Evolutionary conservation across 1,284 basidiomycete species (phyloP).

Genomic region (Mycena citricolor): DNA sequence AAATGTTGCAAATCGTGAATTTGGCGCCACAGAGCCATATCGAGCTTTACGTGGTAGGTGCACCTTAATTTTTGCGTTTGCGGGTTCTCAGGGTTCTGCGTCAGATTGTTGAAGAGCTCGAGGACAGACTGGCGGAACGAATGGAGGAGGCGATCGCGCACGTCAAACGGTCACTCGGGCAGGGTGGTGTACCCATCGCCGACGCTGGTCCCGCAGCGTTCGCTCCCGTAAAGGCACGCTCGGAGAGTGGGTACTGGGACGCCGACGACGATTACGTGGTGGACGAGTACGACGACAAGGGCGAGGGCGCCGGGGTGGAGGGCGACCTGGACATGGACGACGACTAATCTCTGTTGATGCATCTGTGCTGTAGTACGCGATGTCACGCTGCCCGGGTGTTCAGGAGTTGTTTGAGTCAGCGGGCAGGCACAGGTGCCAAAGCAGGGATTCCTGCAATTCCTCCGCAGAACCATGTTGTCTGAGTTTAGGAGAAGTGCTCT

Average conservation of each 20-base stretch:
- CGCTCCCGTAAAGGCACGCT: conserved; percentile 16
- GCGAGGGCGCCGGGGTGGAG: conserved; percentile 66
- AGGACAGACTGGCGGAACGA: conserved; percentile 72
- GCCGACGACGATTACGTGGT: conserved; percentile 40
- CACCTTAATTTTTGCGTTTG: neutral
- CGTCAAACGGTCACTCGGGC: conserved; percentile 53
- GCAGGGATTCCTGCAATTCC: too few species aligned
- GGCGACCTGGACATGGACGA: conserved; percentile 75
- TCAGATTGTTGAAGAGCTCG: conserved; percentile 89
- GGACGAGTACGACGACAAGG: conserved; percentile 60
- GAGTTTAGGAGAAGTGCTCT: too few species aligned
- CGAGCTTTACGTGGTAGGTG: conserved; percentile 85
- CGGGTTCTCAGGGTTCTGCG: neutral
- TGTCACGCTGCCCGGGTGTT: too few species aligned
- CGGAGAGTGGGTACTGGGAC: conserved; percentile 33
- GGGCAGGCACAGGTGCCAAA: too few species aligned
- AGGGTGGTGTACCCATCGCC: conserved; percentile 21
- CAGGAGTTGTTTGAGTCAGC: too few species aligned
- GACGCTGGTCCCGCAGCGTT: conserved; percentile 12
- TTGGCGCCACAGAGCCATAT: conserved; percentile 80
- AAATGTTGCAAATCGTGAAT: conserved; percentile 90
- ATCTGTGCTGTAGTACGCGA: too few species aligned
- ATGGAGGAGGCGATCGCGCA: conserved; percentile 70
- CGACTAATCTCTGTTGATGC: conserved; percentile 39
- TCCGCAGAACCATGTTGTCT: too few species aligned